Percentiles rank a stretch among this genome's conserved stretches.
Evolutionary conservation across 352 stramenopile species (phyloP).

Genomic region (Phytopythium helicoides): DNA sequence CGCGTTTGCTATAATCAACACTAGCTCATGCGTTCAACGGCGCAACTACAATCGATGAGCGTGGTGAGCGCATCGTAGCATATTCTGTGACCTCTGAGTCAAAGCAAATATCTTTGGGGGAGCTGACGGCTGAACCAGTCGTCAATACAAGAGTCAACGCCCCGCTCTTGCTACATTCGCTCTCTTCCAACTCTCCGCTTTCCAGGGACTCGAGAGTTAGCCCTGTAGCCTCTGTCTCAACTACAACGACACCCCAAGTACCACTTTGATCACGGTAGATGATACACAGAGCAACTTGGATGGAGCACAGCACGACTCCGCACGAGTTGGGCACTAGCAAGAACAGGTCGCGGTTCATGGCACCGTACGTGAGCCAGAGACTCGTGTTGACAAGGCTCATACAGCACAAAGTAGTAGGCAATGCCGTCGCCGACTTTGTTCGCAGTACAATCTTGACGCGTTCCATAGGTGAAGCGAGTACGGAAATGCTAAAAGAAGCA

Average conservation of each 20-base stretch:
- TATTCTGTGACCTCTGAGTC: neutral
- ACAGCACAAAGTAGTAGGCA: constrained; percentile 3
- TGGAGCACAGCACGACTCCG: constrained; percentile 6
- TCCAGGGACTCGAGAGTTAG: neutral
- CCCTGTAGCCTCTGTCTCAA: neutral
- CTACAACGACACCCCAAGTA: neutral
- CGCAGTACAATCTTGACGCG: constrained; percentile 7
- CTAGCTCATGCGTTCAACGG: constrained; percentile 1
- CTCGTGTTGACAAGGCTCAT: constrained; percentile 6
- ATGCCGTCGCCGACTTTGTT: constrained; percentile 5
- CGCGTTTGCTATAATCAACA: too few species aligned
- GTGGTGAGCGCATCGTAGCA: neutral
- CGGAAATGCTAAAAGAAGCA: neutral
- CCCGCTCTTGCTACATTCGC: neutral
- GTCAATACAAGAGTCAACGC: constrained; percentile 1
- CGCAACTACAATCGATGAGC: neutral
- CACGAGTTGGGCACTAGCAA: constrained; percentile 7
- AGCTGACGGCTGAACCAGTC: neutral
- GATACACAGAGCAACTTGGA: constrained; percentile 3
- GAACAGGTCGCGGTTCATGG: constrained; percentile 3
- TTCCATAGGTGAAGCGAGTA: constrained; percentile 3
- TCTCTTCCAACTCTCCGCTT: neutral
- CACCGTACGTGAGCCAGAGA: constrained; percentile 10
- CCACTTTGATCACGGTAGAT: constrained; percentile 6
- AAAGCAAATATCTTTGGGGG: neutral